Evolutionary conservation across 768 basidiomycete genomes (phyloP).

Genomic region (Mycena vitilis): DNA sequence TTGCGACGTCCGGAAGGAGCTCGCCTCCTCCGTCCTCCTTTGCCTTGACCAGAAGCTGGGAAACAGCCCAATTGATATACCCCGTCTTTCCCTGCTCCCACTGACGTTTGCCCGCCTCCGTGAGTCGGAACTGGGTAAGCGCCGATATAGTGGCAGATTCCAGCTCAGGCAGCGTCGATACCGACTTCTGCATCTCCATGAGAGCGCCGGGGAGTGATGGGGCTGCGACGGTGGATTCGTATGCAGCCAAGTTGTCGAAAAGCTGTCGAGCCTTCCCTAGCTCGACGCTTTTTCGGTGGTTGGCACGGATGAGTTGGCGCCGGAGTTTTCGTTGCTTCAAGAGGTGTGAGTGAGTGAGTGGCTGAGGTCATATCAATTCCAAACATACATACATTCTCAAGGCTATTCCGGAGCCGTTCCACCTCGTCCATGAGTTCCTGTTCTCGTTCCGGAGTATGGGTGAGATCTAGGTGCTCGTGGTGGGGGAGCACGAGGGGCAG

Average conservation of each 20-base stretch:
- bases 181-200: slow-evolving; percentile 56
- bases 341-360: not conserved
- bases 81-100: slow-evolving; percentile 85
- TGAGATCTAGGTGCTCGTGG: slow-evolving; percentile 78
- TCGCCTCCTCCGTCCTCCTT: slow-evolving; percentile 38
- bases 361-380: not conserved
- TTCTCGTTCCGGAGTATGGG: slow-evolving; percentile 65
- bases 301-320: slow-evolving; percentile 64
- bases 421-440: slow-evolving; percentile 74
- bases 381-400: slow-evolving; percentile 67
- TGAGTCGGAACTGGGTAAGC: slow-evolving; percentile 49
- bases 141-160: slow-evolving; percentile 51
- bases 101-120: slow-evolving; percentile 73
- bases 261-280: slow-evolving; percentile 59
- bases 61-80: slow-evolving; percentile 83
- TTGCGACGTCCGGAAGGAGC: slow-evolving; percentile 31
- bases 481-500: slow-evolving; percentile 81
- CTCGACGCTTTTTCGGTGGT: slow-evolving; percentile 58
- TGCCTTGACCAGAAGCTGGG: slow-evolving; percentile 58
- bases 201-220: slow-evolving; percentile 16
- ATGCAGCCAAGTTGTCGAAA: slow-evolving; percentile 49
- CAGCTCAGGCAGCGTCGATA: slow-evolving; percentile 62
- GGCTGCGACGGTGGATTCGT: slow-evolving; percentile 30
- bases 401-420: slow-evolving; percentile 70
- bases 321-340: slow-evolving; percentile 75